These are phyloP conservation scores for Udeniomyces megalosporus DNA, from an alignment of 768 basidiomycete genomes.

Conservation along the genomic window DNA sequence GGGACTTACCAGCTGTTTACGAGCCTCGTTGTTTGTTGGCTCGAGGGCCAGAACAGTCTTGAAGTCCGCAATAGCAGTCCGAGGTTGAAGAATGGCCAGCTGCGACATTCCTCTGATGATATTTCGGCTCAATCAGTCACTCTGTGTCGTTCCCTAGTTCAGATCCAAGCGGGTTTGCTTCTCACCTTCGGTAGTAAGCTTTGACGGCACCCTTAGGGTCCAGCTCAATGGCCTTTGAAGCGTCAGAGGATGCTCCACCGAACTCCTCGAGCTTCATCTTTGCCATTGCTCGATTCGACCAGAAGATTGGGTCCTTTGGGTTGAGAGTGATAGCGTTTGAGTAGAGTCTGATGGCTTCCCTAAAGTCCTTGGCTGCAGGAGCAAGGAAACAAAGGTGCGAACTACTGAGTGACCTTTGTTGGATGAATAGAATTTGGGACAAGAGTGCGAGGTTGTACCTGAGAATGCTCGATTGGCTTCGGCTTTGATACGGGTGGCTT, in stretches of 20 bases:
- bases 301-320: slow-evolving; percentile 66
- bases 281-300: slow-evolving; percentile 44
- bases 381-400: slow-evolving; percentile 5
- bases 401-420: no score
- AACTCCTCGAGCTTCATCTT: slow-evolving; percentile 84
- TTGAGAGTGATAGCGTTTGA: slow-evolving; percentile 71
- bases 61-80: slow-evolving; percentile 71
- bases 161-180: no score
- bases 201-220: slow-evolving; percentile 86
- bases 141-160: no score
- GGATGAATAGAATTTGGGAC: background rate
- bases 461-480: slow-evolving; percentile 76
- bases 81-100: slow-evolving; percentile 75
- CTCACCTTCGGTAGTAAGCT: slow-evolving; percentile 45
- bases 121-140: no score
- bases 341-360: slow-evolving; percentile 59
- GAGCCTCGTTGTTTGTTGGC: slow-evolving; percentile 66
- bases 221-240: slow-evolving; percentile 66
- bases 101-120: slow-evolving; percentile 79
- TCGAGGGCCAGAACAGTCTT: slow-evolving; percentile 68
- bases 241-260: slow-evolving; percentile 77
- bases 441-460: slow-evolving; percentile 16
- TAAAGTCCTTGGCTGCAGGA: slow-evolving; percentile 65
- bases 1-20: slow-evolving; percentile 55
- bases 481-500: slow-evolving; percentile 57